Evolutionary conservation across 345 rosid genomes (phyloP).

Genomic region (Boechera stricta): DNA sequence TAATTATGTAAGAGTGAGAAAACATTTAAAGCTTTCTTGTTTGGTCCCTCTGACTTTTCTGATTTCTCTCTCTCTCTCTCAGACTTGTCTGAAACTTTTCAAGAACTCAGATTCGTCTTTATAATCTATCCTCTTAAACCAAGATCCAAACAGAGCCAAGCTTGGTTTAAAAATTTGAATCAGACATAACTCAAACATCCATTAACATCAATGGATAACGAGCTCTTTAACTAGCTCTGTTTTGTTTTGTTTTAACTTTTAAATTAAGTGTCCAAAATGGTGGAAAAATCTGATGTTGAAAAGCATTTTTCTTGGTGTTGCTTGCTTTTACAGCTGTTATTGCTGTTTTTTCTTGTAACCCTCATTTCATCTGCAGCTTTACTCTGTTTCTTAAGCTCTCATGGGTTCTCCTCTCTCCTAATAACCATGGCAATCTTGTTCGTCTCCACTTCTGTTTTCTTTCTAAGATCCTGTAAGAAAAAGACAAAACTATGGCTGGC

Average conservation of each 20-base stretch:
- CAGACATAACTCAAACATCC: neutral
- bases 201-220: slow-evolving; percentile 27
- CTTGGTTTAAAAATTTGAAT: neutral
- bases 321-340: slow-evolving; percentile 37
- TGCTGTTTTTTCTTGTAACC: slow-evolving; percentile 26
- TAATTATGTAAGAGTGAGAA: slow-evolving; percentile 12
- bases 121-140: neutral
- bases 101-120: slow-evolving; percentile 27
- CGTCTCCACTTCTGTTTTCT: slow-evolving; percentile 29
- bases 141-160: slow-evolving; percentile 8
- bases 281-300: slow-evolving; percentile 34
- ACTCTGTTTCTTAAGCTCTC: slow-evolving; percentile 22
- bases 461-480: slow-evolving; percentile 3
- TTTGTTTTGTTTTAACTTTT: neutral
- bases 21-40: slow-evolving; percentile 17
- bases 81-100: slow-evolving; percentile 24
- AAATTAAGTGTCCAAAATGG: slow-evolving; percentile 27
- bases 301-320: slow-evolving; percentile 32
- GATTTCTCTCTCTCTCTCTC: slow-evolving; percentile 11
- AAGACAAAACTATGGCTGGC: slow-evolving; percentile 10
- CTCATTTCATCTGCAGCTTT: slow-evolving; percentile 18
- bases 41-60: slow-evolving; percentile 40
- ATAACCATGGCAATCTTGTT: slow-evolving; percentile 29
- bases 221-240: slow-evolving; percentile 22
- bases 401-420: slow-evolving; percentile 24